Base-by-base conservation (phyloP, 2,329 filamentous ascomycete genomes). In the Monosporascus sp. region DNA sequence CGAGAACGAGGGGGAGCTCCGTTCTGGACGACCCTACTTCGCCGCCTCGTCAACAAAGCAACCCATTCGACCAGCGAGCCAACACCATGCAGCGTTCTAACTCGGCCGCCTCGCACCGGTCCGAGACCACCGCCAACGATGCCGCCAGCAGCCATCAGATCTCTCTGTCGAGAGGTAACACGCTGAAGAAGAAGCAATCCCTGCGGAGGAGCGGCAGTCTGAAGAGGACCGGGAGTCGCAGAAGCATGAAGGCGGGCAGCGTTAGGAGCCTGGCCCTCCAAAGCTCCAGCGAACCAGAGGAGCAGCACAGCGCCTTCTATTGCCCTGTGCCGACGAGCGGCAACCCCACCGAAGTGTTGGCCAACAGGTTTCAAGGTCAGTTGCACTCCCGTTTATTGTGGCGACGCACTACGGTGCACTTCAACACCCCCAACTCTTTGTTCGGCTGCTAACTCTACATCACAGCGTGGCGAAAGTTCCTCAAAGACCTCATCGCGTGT, bases 401-500 rank as follows among this genome's bases (percentile, higher is more conserved):
- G 24, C 11, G 50, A n/a, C 42, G 31, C 41, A 25, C 18, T 42
- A 42, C 18, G 8, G 18, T 5, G 39, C 39, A 42, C 9, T 42
- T 14, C 39, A 24, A 15, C 20, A 37, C 7, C 51, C 51, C 20
- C 11, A 37, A 47, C 36, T 39, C 44, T 31, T 51, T 15, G 8
- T 6, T 14, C 38, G 47, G 6, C 31, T 47, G 20, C 45, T 57
- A 49, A 60, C 47, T 24, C n/a, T 45, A 22, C 42, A 50, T 49
- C 51, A 51, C 61, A 95, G 91, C 89, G 49, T 99, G 94, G 94
- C 84, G 94, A 63, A 96, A 96, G 74, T 81, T 97, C 15, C 81
- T 99, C 50, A 97, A 97, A 69, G 92, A 97, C 60, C 79, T 97
- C 45, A 96, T 97, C 60, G 76, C 88, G 52, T 97, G 96, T 70